Evolutionary conservation across 2,329 filamentous ascomycete species (phyloP), one percentile per base, ranked within the genome.

Genomic region (Diaporthe eres): DNA sequence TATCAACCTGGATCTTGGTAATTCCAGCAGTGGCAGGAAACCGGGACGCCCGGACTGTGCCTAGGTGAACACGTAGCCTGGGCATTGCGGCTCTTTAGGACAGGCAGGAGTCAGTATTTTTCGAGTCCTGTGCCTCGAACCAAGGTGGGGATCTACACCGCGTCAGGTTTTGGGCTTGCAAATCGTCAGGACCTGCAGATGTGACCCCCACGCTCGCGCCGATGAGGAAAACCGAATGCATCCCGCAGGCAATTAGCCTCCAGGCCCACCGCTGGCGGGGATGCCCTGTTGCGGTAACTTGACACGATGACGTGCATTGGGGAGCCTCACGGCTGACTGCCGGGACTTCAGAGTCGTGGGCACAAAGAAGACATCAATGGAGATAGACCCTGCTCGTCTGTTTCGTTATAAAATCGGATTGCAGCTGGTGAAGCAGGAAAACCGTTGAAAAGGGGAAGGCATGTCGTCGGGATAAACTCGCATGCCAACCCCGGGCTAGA

Each of bases 401-500:
- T 1, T 7, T 25, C 4, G 13, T 19, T 7, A 3, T 39, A 13
- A 7, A 2, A 8, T 25, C 28, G 13, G 8, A 7, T 13, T 25
- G 22, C 25, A 31, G 15, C 17, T 28, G 22, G 34, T 25, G 9
- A 53, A 31, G 65, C 44, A 37, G 47, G 5, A 7, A 0, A 34
- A 8, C 0, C 9, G 15, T 34, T 49, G 25, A n/a, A 42, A 42
- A 55, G n/a, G 31, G 49, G 47, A 49, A 70, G 49, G 22, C 47
- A 39, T 70, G 65, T 70, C 65, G 49, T 55, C 65, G 65, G 65
- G 65, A 70, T 70, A 70, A 55, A 55, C 49, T 55, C 34, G 34
- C 49, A 70, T 70, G 65, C 65, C 65, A 70, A 70, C 47, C 49
- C 65, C 37, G 34, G 65, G 22, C 65, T 42, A 53, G 47, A 42